These are phyloP conservation scores for Beauveria bassiana DNA, from an alignment of 2,329 filamentous ascomycete genomes.

Conservation along the genomic window DNA sequence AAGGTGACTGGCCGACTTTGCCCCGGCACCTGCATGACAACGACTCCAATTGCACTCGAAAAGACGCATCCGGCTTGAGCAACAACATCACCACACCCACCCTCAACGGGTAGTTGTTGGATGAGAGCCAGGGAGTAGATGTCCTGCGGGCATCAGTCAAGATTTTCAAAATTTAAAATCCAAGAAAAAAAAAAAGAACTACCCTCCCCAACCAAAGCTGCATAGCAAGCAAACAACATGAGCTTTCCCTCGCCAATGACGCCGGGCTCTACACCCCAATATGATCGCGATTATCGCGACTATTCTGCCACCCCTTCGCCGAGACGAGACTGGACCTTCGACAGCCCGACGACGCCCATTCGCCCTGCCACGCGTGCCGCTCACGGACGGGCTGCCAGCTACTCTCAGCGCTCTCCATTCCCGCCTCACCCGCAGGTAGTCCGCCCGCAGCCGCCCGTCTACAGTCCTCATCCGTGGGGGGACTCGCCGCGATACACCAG, in stretches of 20 bases:
- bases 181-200: conserved; percentile 2
- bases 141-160: conserved; percentile 23
- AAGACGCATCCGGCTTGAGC: conserved; percentile 13
- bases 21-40: conserved; percentile 36
- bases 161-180: neutral
- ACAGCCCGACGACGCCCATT: conserved; percentile 38
- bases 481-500: conserved; percentile 56
- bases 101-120: conserved; percentile 10
- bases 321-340: conserved; percentile 39
- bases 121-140: conserved; percentile 17
- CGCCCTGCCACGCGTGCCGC: conserved; percentile 46
- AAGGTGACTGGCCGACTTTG: conserved; percentile 46
- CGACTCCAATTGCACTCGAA: conserved; percentile 21
- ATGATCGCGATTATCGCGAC: conserved; percentile 46
- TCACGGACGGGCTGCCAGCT: conserved; percentile 30
- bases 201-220: conserved; percentile 16
- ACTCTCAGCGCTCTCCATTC: conserved; percentile 21
- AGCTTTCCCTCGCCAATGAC: conserved; percentile 33
- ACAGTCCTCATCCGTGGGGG: conserved; percentile 27
- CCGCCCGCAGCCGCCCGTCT: conserved; percentile 34
- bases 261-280: conserved; percentile 39
- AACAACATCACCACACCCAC: conserved; percentile 9
- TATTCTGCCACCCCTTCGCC: conserved; percentile 50
- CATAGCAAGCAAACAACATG: conserved; percentile 33
- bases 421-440: conserved; percentile 6